Percentiles rank a stretch among this genome's conserved stretches.
These are phyloP conservation scores for Dacryopinax spathularia DNA, from an alignment of 768 basidiomycete genomes.

Conservation along the genomic window DNA sequence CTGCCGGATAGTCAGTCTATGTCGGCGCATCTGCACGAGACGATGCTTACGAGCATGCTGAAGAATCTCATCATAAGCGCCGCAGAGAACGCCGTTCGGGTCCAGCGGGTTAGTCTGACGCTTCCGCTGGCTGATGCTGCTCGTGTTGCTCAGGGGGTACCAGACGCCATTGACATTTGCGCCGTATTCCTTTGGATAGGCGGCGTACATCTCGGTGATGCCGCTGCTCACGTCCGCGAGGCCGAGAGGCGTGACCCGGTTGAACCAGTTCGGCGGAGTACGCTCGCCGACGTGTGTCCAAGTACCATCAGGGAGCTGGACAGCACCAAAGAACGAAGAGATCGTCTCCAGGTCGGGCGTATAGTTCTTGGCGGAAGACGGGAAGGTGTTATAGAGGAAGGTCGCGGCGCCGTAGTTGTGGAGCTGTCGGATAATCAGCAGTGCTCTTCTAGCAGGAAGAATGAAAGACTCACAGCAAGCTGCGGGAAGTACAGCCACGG, in stretches of 20 bases:
- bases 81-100: background rate
- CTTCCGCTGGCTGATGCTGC: background rate
- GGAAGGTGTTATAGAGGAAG: background rate
- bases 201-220: constrained; percentile 8
- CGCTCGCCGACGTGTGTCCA: constrained; percentile 11
- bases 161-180: constrained; percentile 3
- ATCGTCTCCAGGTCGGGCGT: constrained; percentile 10
- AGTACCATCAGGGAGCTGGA: constrained; percentile 5
- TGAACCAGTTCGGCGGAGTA: constrained; percentile 11
- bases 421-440: background rate
- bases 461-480: background rate
- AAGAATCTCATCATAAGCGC: background rate
- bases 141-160: background rate
- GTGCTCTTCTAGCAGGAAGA: background rate
- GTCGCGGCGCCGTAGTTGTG: constrained; percentile 1
- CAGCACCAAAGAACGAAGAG: constrained; percentile 12
- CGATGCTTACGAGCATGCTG: background rate
- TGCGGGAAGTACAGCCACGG: constrained; percentile 3
- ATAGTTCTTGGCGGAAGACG: constrained; percentile 9
- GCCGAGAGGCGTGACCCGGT: constrained; percentile 7
- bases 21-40: background rate
- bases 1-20: background rate
- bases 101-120: background rate
- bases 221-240: constrained; percentile 7
- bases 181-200: constrained; percentile 7